Conservation (phyloP, 2,329 filamentous ascomycete species). For the Nigrograna mackinnonii region DNA sequence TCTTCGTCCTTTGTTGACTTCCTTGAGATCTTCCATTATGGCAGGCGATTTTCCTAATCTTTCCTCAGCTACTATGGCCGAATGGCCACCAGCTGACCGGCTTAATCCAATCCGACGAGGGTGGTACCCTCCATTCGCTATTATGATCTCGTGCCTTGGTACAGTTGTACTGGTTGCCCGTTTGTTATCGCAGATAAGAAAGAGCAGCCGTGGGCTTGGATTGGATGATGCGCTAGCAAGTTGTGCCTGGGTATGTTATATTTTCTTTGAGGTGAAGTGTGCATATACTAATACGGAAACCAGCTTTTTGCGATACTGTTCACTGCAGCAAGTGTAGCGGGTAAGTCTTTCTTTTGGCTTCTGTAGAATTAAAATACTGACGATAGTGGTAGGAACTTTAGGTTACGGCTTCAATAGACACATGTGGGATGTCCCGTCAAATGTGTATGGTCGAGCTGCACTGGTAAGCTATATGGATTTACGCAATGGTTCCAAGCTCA, state of each 20-base stretch:
- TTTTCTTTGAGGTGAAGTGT: not conserved
- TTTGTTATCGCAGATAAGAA: conserved; percentile 29
- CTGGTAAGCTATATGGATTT: conserved; percentile 18
- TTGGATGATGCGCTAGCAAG: conserved; percentile 31
- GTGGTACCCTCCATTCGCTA: conserved; percentile 35
- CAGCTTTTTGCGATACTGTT: conserved; percentile 18
- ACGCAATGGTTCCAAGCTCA: no score
- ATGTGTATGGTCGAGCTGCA: conserved; percentile 13
- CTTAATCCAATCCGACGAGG: conserved; percentile 25
- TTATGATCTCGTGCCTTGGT: conserved; percentile 21
- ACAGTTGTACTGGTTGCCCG: conserved; percentile 26
- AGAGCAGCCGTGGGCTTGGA: conserved; percentile 26
- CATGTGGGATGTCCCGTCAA: conserved; percentile 37
- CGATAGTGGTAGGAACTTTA: conserved; percentile 15
- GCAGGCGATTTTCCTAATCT: conserved; percentile 19
- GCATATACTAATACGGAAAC: conserved; percentile 2
- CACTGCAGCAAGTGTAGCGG: conserved; percentile 9
- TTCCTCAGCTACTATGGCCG: conserved; percentile 20
- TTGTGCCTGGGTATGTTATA: conserved; percentile 15
- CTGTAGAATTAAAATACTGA: not conserved
- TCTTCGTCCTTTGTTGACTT: no score
- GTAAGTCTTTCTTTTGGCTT: conserved; percentile 2
- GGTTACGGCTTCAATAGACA: conserved; percentile 35
- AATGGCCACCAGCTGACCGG: conserved; percentile 36
- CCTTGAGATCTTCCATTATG: conserved; percentile 7